A percentile compares a stretch with the other conserved stretches of the same genome.
phyloP scores from a whole-genome alignment of 2,329 filamentous ascomycete genomes.

The Penicillium capsulatum region DNA sequence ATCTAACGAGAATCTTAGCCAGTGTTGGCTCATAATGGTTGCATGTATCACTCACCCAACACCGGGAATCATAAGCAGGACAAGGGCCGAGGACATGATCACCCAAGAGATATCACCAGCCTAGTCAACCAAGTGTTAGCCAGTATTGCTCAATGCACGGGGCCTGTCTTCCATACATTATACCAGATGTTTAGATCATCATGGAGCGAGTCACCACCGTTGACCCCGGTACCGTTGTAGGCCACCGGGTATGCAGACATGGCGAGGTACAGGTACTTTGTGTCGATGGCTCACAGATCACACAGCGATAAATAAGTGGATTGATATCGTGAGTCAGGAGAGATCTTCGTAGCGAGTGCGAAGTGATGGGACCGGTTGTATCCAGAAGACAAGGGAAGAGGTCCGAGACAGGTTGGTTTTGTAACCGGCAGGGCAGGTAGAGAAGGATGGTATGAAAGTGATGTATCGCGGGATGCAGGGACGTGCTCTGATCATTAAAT shows the following conservation, averaged over 20 bases:
- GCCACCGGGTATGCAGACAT: constrained; percentile 44
- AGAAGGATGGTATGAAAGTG: constrained; percentile 12
- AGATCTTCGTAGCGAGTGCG: too few species aligned
- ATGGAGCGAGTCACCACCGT: constrained; percentile 62
- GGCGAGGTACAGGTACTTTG: constrained; percentile 7
- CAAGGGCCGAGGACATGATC: constrained; percentile 69
- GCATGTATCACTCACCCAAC: constrained; percentile 57
- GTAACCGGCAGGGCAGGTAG: constrained; percentile 1
- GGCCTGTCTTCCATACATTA: constrained; percentile 40
- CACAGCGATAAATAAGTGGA: background rate
- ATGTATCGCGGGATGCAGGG: constrained; percentile 24
- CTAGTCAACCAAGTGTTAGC: constrained; percentile 41
- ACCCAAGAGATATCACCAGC: constrained; percentile 81
- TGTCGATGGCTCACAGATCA: background rate
- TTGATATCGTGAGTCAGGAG: background rate
- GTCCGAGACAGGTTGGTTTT: background rate
- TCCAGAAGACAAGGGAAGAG: background rate
- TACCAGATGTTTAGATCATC: constrained; percentile 83
- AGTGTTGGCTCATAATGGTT: background rate
- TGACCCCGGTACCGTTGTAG: constrained; percentile 61
- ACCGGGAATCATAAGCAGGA: constrained; percentile 88
- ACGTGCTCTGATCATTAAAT: constrained; percentile 22
- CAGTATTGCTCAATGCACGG: background rate
- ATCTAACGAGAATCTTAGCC: constrained; percentile 46
- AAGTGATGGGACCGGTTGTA: background rate